A percentile compares a stretch with the other conserved stretches of the same genome.
Conservation (phyloP, 176 grass and related monocot species). For the Paspalum vaginatum region DNA sequence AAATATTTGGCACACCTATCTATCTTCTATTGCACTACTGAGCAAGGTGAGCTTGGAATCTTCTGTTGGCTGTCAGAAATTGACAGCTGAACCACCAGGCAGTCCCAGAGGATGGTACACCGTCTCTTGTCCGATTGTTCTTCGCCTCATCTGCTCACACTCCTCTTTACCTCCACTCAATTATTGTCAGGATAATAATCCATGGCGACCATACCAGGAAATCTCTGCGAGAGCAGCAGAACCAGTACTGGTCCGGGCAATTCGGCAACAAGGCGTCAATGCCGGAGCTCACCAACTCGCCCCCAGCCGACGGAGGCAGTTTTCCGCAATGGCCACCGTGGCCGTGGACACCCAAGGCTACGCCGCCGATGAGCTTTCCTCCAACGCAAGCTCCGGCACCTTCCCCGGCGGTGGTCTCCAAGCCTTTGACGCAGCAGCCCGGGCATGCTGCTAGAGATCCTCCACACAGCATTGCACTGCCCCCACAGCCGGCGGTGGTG, state of each 20-base stretch:
- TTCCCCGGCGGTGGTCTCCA: not conserved
- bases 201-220: constrained; percentile 3
- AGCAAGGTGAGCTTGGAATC: constrained; percentile 30
- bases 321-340: constrained; percentile 34
- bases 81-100: constrained; percentile 49
- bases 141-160: constrained; percentile 3
- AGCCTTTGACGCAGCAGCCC: not conserved
- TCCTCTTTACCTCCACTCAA: not conserved
- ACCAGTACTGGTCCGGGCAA: constrained; percentile 20
- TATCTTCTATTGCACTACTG: not conserved
- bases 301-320: not conserved
- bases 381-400: constrained; percentile 17
- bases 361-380: not conserved
- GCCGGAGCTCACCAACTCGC: not conserved
- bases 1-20: not conserved
- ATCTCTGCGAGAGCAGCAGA: constrained; percentile 20
- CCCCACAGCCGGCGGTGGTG: not conserved
- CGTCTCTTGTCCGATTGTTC: constrained; percentile 16
- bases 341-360: constrained; percentile 25
- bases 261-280: constrained; percentile 27
- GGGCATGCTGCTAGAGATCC: not conserved
- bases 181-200: constrained; percentile 28
- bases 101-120: constrained; percentile 7
- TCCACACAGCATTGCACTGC: constrained; percentile 12
- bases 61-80: constrained; percentile 39